Base-by-base conservation (phyloP, 1,284 basidiomycete genomes). In the Leccinum griseonigrum region DNA sequence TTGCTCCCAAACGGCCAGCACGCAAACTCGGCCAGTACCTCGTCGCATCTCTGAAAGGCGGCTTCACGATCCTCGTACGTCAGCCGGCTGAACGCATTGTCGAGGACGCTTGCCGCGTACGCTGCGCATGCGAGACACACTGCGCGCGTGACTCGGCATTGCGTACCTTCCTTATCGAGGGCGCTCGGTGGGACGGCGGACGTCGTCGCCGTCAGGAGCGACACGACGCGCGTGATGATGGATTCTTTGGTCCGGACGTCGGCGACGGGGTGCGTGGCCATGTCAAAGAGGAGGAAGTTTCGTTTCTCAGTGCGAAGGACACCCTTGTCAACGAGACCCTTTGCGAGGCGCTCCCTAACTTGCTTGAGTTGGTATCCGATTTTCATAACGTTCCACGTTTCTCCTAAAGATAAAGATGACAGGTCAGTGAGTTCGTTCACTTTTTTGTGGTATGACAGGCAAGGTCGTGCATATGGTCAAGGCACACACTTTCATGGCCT, bases 301-400 rank as follows among this genome's bases (percentile, higher is more conserved):
- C 94, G 91, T 75, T 97, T 97, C 76, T 97, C 95, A 11, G 95
- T 98, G 54, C 95, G 90, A n/a, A 98, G 85, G 48, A 98, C 87
- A 68, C 95, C 95, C 77, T 98, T 98, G 82, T 98, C 95, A 58
- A 97, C 95, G 48, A 98, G 85, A 1, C 95, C 95, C 75, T 98
- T 98, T n/a, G 94, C 94, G 54, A 98, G 87, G 26, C 95, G 90
- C 77, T 98, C 95, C 59, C 95, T 89, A 52, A 98, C 95, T 77
- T 97, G 95, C 77, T 98, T 98, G 57, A 98, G 86, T 76, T 98
- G 95, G 78, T 95, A 98, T 31, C 95, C 95, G 60, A 97, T 97
- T 79, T 97, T 97, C 89, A 97, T 94, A 6, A 97, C 94, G 74
- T 98, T 97, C 95, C 95, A 98, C 58, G 95, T 98, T 79, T 98